Conservation (phyloP, 1,284 basidiomycete genomes). For the Trichosporon sp. region DNA sequence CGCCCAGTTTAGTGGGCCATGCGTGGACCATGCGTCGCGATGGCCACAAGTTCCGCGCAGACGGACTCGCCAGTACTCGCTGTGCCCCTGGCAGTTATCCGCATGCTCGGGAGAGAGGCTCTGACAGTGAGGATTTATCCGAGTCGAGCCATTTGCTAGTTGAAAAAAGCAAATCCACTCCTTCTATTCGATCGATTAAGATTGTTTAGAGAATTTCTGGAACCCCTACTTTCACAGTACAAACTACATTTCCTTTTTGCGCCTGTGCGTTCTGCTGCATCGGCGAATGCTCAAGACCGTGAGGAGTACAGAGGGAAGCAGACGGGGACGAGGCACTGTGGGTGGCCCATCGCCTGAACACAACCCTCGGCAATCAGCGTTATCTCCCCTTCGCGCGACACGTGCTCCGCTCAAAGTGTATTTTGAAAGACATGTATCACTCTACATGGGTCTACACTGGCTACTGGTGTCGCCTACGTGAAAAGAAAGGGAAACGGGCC, state of each 20-base stretch:
- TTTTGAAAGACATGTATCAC: background rate
- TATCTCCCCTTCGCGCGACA: background rate
- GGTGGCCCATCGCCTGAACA: too few species aligned
- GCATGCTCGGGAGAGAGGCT: conserved; percentile 6
- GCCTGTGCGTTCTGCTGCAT: too few species aligned
- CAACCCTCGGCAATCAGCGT: background rate
- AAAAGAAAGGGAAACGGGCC: background rate
- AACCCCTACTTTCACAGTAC: background rate
- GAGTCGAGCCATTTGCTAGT: conserved; percentile 6
- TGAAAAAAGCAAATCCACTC: conserved; percentile 7
- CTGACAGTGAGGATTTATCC: conserved; percentile 7
- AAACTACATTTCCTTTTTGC: background rate
- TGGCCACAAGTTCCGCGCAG: background rate
- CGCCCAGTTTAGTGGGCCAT: background rate
- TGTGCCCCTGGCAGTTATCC: background rate
- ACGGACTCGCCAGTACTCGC: background rate
- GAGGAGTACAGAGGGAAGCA: too few species aligned
- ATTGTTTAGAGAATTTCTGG: conserved; percentile 6
- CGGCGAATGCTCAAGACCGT: too few species aligned
- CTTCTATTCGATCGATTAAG: conserved; percentile 5
- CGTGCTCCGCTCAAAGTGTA: background rate
- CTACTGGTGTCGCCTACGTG: background rate
- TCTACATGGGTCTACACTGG: conserved; percentile 5
- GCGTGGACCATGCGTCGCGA: background rate
- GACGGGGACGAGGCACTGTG: too few species aligned